Evolutionary conservation across 257 asterid species (phyloP), one percentile per base, ranked within the genome.

Genomic region (Dorcoceras hygrometricum): DNA sequence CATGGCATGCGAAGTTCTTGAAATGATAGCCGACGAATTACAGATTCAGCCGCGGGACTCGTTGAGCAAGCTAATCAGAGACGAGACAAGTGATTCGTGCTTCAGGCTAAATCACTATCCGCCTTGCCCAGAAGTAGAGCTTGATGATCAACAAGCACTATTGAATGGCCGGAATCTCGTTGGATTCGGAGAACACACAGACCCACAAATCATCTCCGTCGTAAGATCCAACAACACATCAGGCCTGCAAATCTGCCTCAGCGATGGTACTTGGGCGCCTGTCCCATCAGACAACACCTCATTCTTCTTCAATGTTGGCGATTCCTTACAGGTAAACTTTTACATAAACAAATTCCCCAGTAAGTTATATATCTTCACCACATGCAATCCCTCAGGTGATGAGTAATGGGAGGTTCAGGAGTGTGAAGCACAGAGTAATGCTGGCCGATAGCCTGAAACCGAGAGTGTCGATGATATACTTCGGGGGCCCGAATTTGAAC

Each of bases 371-470:
- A n/a, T n/a, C n/a, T n/a, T n/a, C 8, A 4, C 31, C 31, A 28
- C 31, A 28, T 28, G n/a, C n/a, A n/a, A n/a, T n/a, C n/a, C n/a
- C n/a, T n/a, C 75, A 85, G 91, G 91, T 83, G 16, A 61, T 86
- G 80, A 86, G 77, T 9, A 86, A 86, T 65, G 92, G 89, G 8
- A 83, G 87, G 61, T 83, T 86, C 27, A 75, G 71, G 62, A 86
- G 92, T 56, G 87, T 86, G 29, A 88, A 81, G 79, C 96, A 88
- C 39, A 80, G 93, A 59, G 96, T 46, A 3, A 46, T 86, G 18
- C 0, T 82, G 71, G 87, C 89, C 0, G 76, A 75, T 0, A 50
- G 80, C 1, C 18, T 25, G 68, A 69, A 74, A 6, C 70, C 86
- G 0, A 65, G 96, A 36, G 75, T 86, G 59, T 88, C 96, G 3